phyloP scores from a whole-genome alignment of 305 asterid genomes.

The Ajuga reptans region DNA sequence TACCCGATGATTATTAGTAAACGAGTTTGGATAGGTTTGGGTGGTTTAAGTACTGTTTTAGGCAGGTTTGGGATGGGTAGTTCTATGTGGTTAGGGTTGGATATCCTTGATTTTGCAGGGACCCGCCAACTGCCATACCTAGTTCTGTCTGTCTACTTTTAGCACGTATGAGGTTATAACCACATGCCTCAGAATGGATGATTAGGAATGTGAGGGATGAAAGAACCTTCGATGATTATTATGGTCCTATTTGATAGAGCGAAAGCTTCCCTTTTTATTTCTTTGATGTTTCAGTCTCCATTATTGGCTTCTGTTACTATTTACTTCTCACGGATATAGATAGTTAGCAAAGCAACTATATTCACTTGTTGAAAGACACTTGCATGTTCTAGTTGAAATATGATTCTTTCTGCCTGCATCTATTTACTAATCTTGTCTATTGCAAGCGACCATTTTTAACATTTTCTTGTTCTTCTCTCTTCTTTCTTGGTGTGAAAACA shows the following conservation, averaged over 20 bases:
- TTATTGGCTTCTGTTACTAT: background rate
- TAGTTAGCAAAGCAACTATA: no score
- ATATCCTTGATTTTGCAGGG: no score
- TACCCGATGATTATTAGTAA: no score
- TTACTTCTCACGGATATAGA: background rate
- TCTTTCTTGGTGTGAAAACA: background rate
- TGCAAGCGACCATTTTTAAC: background rate
- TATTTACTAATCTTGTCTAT: background rate
- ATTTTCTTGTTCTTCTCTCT: background rate
- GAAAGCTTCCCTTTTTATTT: background rate
- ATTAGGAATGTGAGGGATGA: background rate
- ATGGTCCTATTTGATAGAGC: background rate
- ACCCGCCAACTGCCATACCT: no score
- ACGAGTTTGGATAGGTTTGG: no score
- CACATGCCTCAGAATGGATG: background rate
- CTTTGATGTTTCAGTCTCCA: background rate
- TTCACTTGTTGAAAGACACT: background rate
- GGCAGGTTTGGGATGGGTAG: no score
- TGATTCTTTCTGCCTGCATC: background rate
- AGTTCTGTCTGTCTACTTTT: no score
- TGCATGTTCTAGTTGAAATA: background rate
- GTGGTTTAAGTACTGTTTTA: no score
- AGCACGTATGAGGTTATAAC: background rate
- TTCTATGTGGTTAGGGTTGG: no score
- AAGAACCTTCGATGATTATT: background rate